Percentiles rank a stretch among this genome's conserved stretches.
These are phyloP conservation scores for Candida succiphila DNA, from an alignment of 805 yeast species.

Conservation along the genomic window DNA sequence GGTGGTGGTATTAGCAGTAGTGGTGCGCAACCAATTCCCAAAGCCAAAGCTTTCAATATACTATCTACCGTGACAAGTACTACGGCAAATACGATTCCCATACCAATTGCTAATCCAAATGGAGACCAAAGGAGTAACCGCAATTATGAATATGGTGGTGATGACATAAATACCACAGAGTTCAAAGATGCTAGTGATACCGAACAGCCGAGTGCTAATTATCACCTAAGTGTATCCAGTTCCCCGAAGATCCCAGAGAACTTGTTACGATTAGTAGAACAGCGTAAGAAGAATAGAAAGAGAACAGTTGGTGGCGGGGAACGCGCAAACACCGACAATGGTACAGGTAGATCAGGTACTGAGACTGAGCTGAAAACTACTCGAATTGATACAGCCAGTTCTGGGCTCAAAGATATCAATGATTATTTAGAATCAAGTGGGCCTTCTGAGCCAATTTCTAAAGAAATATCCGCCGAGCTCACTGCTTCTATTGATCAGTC, in stretches of 20 bases:
- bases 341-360: too few relatives aligned
- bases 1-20: too few relatives aligned
- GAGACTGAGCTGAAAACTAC: too few relatives aligned
- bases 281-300: slow-evolving; percentile 21
- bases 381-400: too few relatives aligned
- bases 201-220: slow-evolving; percentile 23
- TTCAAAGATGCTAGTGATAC: slow-evolving; percentile 9
- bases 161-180: not conserved
- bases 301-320: slow-evolving; percentile 4
- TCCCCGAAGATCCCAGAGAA: slow-evolving; percentile 66
- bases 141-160: too few relatives aligned
- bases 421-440: too few relatives aligned
- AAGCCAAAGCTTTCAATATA: not conserved
- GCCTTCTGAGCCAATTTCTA: too few relatives aligned
- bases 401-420: too few relatives aligned
- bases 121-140: not conserved
- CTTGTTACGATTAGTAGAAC: slow-evolving; percentile 44
- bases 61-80: not conserved
- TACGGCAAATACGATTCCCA: not conserved
- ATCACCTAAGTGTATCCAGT: slow-evolving; percentile 36
- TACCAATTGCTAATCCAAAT: not conserved
- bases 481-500: too few relatives aligned
- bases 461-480: too few relatives aligned
- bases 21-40: not conserved
- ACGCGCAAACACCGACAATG: not conserved